phyloP scores from a whole-genome alignment of 148 eudicot genomes.

The Vaccinium macrocarpon region DNA sequence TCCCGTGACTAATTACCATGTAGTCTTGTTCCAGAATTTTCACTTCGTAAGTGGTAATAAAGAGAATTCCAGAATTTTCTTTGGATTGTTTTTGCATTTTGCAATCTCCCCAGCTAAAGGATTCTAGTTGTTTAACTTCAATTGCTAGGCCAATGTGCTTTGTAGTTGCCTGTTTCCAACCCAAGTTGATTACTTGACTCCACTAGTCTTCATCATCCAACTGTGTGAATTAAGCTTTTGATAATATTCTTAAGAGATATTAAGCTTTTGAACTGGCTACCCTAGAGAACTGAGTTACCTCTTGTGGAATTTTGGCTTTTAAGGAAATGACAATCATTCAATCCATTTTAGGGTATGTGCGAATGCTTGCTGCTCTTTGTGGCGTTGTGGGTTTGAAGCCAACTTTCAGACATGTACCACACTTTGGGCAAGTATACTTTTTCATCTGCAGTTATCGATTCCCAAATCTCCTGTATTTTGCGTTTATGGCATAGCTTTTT shows the following conservation, averaged over 20 bases:
- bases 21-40: not conserved
- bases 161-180: not conserved
- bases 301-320: not conserved
- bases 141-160: not conserved
- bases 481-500: not conserved
- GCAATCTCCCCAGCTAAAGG: not conserved
- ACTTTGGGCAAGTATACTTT: conserved; percentile 56
- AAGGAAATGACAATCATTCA: not conserved
- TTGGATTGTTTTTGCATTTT: not conserved
- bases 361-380: conserved; percentile 97
- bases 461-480: not conserved
- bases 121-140: not conserved
- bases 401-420: conserved; percentile 83
- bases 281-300: not conserved
- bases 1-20: not conserved
- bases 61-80: not conserved
- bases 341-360: conserved; percentile 64
- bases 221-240: not conserved
- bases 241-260: not conserved
- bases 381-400: conserved; percentile 97
- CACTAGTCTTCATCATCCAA: not conserved
- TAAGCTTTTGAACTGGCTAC: not conserved
- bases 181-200: not conserved
- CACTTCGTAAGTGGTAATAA: not conserved
- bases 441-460: not conserved